Evolutionary conservation across 768 basidiomycete species (phyloP).

Genomic region (Crepidotus variabilis): DNA sequence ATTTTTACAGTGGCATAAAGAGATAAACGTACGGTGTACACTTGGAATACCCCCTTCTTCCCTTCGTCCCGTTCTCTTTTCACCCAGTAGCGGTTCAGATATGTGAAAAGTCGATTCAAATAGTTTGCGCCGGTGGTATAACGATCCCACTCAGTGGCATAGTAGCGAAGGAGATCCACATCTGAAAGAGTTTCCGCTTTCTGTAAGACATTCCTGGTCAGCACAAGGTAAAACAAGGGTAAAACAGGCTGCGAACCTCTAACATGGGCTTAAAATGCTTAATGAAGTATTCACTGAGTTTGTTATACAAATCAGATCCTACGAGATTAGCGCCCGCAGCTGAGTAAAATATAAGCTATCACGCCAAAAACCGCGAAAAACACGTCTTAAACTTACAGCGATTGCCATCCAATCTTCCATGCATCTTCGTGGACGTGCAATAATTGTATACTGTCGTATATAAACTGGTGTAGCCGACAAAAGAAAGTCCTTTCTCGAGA

Average conservation of each 20-base stretch:
- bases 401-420: constrained; percentile 56
- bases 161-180: constrained; percentile 88
- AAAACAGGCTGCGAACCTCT: constrained; percentile 26
- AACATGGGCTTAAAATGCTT: constrained; percentile 75
- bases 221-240: not conserved
- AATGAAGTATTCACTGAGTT: constrained; percentile 87
- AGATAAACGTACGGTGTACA: constrained; percentile 77
- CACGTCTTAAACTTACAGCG: constrained; percentile 52
- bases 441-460: constrained; percentile 98
- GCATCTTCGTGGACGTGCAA: constrained; percentile 89
- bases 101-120: constrained; percentile 94
- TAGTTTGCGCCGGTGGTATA: constrained; percentile 98
- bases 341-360: constrained; percentile 18
- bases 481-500: constrained; percentile 76
- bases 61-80: constrained; percentile 98
- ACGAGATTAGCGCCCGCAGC: constrained; percentile 93
- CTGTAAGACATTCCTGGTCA: constrained; percentile 36
- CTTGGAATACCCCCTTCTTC: constrained; percentile 90
- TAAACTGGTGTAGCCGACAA: constrained; percentile 67
- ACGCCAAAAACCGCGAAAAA: constrained; percentile 34
- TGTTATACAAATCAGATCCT: constrained; percentile 96
- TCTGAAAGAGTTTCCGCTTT: constrained; percentile 80
- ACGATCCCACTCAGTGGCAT: constrained; percentile 91
- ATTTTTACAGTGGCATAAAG: constrained; percentile 1
- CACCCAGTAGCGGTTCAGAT: constrained; percentile 99